Conservation (phyloP, 2,329 filamentous ascomycete species). For the Ilyonectria sp. region DNA sequence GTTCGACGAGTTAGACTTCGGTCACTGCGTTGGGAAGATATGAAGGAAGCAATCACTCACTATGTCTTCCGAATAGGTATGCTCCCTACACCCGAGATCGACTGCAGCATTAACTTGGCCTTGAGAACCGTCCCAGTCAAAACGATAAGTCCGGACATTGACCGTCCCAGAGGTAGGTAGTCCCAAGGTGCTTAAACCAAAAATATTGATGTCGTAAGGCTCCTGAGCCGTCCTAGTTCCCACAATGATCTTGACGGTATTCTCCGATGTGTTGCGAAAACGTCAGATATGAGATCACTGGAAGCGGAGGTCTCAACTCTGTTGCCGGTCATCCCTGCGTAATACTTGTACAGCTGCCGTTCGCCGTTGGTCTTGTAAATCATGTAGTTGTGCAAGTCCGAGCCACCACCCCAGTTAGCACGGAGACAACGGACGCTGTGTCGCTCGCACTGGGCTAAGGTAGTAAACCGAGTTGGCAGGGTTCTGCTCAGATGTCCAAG, state of each 20-base stretch:
- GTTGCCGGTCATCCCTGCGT: neutral
- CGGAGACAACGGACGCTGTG: slow-evolving; percentile 4
- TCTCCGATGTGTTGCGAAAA: neutral
- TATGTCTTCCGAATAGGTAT: no score
- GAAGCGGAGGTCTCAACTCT: slow-evolving; percentile 2
- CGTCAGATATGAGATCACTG: slow-evolving; percentile 3
- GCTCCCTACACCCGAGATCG: neutral
- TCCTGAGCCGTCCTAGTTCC: slow-evolving; percentile 1
- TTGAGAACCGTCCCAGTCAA: slow-evolving; percentile 3
- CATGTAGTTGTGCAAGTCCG: slow-evolving; percentile 3
- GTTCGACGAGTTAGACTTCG: no score
- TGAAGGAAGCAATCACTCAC: no score
- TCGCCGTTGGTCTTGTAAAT: neutral
- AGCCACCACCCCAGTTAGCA: slow-evolving; percentile 15
- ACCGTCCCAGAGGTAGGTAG: neutral
- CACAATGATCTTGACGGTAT: neutral
- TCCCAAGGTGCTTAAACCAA: neutral
- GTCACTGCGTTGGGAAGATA: no score
- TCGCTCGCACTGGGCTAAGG: slow-evolving; percentile 6
- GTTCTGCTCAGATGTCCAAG: slow-evolving; percentile 13
- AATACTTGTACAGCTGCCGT: slow-evolving; percentile 14
- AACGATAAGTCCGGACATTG: neutral
- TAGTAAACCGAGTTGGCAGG: slow-evolving; percentile 14
- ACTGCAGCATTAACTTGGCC: neutral
- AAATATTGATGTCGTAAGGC: neutral